These are phyloP conservation scores for Leccinum brunneo-olivaceum DNA, from an alignment of 1,284 basidiomycete genomes.

Conservation along the genomic window DNA sequence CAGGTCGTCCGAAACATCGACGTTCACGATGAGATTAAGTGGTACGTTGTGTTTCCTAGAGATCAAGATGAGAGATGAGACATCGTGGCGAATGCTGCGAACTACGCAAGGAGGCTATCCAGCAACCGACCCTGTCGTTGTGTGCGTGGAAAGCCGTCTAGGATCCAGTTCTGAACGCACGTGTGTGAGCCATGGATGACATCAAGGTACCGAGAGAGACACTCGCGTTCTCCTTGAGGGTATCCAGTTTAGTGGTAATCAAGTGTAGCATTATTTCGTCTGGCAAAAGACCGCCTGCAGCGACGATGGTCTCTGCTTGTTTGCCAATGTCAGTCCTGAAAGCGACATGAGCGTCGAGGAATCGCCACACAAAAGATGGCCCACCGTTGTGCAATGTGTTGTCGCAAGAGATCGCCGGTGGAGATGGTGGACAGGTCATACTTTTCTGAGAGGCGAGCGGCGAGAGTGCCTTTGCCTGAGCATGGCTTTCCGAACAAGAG, in stretches of 20 bases:
- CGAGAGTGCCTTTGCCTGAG: slow-evolving; percentile 74
- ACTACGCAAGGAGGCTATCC: slow-evolving; percentile 63
- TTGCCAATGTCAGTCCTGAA: slow-evolving; percentile 61
- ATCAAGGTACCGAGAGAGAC: neutral
- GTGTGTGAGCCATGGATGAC: slow-evolving; percentile 11
- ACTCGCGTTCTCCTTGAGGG: slow-evolving; percentile 53
- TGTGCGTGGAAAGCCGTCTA: slow-evolving; percentile 96
- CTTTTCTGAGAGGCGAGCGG: slow-evolving; percentile 60
- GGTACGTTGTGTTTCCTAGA: slow-evolving; percentile 50
- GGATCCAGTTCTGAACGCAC: slow-evolving; percentile 65
- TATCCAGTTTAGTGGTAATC: slow-evolving; percentile 62
- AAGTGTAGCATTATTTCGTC: slow-evolving; percentile 75
- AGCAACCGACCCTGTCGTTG: slow-evolving; percentile 82
- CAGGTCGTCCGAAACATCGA: slow-evolving; percentile 85
- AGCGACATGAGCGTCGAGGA: neutral
- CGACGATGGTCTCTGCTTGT: slow-evolving; percentile 71
- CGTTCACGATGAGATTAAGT: slow-evolving; percentile 81
- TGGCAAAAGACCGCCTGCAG: slow-evolving; percentile 65
- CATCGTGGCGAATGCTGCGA: slow-evolving; percentile 1
- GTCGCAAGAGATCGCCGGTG: slow-evolving; percentile 77
- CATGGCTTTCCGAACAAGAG: slow-evolving; percentile 80
- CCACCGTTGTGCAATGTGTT: slow-evolving; percentile 64
- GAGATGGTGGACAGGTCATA: slow-evolving; percentile 69
- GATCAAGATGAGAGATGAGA: neutral
- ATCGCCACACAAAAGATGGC: neutral